Conservation (phyloP, 345 rosid species). For the Lagerstroemia speciosa region DNA sequence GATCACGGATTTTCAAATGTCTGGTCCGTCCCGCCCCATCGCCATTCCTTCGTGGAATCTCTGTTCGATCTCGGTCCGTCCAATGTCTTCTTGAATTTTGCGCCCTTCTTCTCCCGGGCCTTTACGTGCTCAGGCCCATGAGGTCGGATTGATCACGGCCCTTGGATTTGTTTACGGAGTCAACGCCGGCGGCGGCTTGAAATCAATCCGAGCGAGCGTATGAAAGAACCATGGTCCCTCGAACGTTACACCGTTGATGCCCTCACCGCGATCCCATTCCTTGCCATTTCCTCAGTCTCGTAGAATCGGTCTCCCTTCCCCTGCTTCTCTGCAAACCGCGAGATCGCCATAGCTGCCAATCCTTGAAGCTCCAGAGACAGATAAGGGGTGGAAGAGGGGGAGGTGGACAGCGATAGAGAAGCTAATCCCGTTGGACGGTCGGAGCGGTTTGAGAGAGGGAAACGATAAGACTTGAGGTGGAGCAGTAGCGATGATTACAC, state of each 20-base stretch:
- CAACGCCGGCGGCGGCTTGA: background rate
- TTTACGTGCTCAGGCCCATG: background rate
- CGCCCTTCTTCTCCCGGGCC: too few species aligned
- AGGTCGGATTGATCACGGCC: background rate
- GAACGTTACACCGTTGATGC: slow-evolving; percentile 6
- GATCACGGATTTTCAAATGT: too few species aligned
- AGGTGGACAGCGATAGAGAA: background rate
- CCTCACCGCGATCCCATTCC: slow-evolving; percentile 2
- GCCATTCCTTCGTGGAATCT: too few species aligned
- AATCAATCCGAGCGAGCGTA: background rate
- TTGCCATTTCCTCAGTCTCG: background rate
- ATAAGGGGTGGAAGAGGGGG: background rate
- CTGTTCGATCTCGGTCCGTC: too few species aligned
- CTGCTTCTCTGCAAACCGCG: slow-evolving; percentile 1
- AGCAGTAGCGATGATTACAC: slow-evolving; percentile 60
- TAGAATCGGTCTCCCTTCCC: background rate
- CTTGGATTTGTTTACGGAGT: background rate
- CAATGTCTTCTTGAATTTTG: too few species aligned
- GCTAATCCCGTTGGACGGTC: background rate
- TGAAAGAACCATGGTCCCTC: background rate
- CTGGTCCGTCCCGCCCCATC: too few species aligned
- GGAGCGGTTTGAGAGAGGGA: background rate
- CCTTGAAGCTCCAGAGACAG: slow-evolving; percentile 1
- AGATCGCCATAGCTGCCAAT: slow-evolving; percentile 2
- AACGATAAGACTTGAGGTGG: background rate